Evolutionary conservation across 2,329 filamentous ascomycete species (phyloP), one percentile per base, ranked within the genome.

Genomic region (Cladosporium sp.): DNA sequence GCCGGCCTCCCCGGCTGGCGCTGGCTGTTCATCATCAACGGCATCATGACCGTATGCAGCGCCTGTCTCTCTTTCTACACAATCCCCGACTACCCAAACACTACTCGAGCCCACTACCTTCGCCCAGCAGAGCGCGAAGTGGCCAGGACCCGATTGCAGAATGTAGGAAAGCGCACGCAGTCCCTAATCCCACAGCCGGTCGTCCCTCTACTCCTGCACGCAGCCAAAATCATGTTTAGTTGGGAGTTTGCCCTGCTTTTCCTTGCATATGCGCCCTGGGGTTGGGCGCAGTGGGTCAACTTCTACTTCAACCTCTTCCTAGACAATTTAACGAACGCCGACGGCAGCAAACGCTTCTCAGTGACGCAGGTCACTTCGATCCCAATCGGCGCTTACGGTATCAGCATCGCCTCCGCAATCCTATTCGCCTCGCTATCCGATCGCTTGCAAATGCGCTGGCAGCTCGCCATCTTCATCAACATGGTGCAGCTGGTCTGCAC

Each of bases 1-100:
- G 66, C 71, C 45, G 80, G 80, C 1, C 71, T 83, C 1, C 70
- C 73, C 1, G 81, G 80, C 2, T 86, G 83, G 83, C 72, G 82
- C 39, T 64, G 62, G 62, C 54, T 64, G 2, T 85, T 84, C 58
- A 79, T 85, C 40, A 79, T 83, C 39, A 80, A 83, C 61, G 78
- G 78, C 0, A 72, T 81, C 42, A 81, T 83, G 61, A 81, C 78
- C 15, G 55, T 62, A 1, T 8, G 50, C n/a, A 49, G 44, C 34
- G 54, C 54, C 19, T 37, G 28, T 7, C 7, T 48, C 2, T 22
- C 54, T 6, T 57, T 49, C 35, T 57, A 49, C 42, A 57, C 54
- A 8, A 57, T 57, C 6, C 54, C 54, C 9, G 54, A 50, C 36
- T 57, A 57, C 6, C 54, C 54, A 3, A 57, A 49, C 37, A 34